These are phyloP conservation scores for Dittrichia graveolens DNA, from an alignment of 129 eudicot species.

Conservation along the genomic window DNA sequence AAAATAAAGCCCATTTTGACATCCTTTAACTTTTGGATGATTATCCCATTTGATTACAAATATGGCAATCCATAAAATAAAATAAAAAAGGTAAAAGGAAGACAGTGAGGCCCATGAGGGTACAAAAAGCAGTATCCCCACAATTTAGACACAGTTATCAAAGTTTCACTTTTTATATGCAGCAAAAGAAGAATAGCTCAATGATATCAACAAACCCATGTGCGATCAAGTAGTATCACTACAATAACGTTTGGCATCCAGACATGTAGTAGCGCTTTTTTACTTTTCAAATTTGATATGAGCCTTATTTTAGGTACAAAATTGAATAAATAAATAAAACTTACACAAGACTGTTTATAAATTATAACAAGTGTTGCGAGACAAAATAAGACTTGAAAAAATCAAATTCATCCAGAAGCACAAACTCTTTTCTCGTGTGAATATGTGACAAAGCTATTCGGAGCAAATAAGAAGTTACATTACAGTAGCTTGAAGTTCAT, in stretches of 20 bases:
- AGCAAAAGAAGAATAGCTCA: slow-evolving; percentile 22
- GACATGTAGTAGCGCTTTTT: slow-evolving; percentile 16
- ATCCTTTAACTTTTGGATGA: slow-evolving; percentile 1
- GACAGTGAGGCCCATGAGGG: slow-evolving; percentile 4
- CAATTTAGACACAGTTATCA: slow-evolving; percentile 4
- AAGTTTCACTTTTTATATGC: slow-evolving; percentile 22
- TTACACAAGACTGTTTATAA: not conserved
- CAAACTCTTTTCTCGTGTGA: slow-evolving; percentile 7
- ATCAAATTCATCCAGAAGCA: not conserved
- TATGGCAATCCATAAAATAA: not conserved
- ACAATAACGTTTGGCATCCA: slow-evolving; percentile 19
- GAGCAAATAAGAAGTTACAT: not conserved
- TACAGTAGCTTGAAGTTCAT: slow-evolving; percentile 29
- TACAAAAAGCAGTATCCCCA: slow-evolving; percentile 14
- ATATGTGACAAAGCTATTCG: not conserved
- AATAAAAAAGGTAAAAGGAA: not conserved
- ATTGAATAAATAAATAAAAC: not conserved
- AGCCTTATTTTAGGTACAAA: slow-evolving; percentile 16
- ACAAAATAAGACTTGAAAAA: not conserved
- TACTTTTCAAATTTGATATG: slow-evolving; percentile 5
- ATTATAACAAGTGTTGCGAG: not conserved
- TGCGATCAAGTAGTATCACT: slow-evolving; percentile 31
- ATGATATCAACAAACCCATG: slow-evolving; percentile 29
- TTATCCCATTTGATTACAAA: slow-evolving; percentile 11
- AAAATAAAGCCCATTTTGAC: slow-evolving; percentile 12